These are phyloP conservation scores for Mycena latifolia DNA, from an alignment of 768 basidiomycete genomes.

Conservation along the genomic window DNA sequence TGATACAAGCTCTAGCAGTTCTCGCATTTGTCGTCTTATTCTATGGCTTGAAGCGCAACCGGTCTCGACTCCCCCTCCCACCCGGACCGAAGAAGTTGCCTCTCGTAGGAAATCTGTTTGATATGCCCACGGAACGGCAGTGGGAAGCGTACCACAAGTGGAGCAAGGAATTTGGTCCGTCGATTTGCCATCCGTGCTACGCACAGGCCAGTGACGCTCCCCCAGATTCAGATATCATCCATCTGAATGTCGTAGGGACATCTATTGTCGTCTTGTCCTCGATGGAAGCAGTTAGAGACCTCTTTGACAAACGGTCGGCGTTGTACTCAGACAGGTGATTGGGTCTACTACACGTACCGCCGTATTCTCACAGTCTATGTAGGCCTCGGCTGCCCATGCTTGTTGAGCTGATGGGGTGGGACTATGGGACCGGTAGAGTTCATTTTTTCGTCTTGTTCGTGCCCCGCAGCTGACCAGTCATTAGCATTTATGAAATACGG, in stretches of 20 bases:
- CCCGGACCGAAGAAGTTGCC: too few relatives aligned
- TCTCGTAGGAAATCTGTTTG: too few relatives aligned
- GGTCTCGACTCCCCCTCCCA: too few relatives aligned
- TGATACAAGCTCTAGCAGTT: too few relatives aligned
- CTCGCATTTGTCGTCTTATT: too few relatives aligned
- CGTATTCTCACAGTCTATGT: too few relatives aligned
- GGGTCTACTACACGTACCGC: too few relatives aligned
- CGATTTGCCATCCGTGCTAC: neutral
- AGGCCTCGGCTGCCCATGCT: conserved; percentile 35
- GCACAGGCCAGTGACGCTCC: neutral
- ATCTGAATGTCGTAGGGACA: conserved; percentile 41
- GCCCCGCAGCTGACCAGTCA: neutral
- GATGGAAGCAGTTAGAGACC: conserved; percentile 45
- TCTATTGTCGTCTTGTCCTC: conserved; percentile 49
- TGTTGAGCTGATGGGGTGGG: conserved; percentile 38
- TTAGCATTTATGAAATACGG: conserved; percentile 38
- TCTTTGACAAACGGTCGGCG: conserved; percentile 49
- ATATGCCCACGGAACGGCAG: conserved; percentile 6
- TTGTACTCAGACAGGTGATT: conserved; percentile 51
- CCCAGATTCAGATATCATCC: conserved; percentile 43
- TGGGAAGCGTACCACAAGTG: conserved; percentile 19
- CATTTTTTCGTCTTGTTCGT: neutral
- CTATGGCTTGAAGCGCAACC: too few relatives aligned
- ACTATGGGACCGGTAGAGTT: conserved; percentile 21
- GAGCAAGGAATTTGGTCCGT: conserved; percentile 31